A percentile compares a stretch with the other conserved stretches of the same genome.
These are phyloP conservation scores for Senecio squalidus DNA, from an alignment of 140 eudicot genomes.

Conservation along the genomic window DNA sequence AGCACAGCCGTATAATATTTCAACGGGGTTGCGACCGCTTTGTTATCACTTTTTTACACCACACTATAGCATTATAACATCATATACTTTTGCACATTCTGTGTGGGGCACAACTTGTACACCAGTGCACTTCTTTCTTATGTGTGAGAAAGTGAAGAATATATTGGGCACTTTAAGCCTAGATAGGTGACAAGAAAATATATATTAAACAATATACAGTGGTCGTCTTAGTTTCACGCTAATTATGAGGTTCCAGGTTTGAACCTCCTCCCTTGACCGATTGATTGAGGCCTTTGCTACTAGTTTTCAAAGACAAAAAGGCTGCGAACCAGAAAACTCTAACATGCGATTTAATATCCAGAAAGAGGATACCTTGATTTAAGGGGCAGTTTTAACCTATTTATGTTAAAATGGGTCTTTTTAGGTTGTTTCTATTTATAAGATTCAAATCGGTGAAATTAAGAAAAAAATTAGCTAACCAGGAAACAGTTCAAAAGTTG, in stretches of 20 bases:
- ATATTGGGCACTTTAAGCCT: neutral
- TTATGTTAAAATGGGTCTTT: neutral
- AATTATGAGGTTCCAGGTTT: neutral
- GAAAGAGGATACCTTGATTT: neutral
- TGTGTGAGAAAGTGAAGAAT: conserved; percentile 7
- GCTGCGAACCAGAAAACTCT: neutral
- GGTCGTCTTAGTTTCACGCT: neutral
- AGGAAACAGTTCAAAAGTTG: neutral
- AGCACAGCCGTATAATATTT: conserved; percentile 23
- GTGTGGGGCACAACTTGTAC: conserved; percentile 4
- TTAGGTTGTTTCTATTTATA: neutral
- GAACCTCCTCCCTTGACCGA: too few species aligned
- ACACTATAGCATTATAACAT: conserved; percentile 5
- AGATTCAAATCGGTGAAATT: neutral
- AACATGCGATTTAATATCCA: neutral
- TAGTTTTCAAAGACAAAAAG: neutral
- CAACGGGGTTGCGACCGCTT: conserved; percentile 3
- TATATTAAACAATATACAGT: neutral
- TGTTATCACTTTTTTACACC: conserved; percentile 3
- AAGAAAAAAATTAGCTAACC: neutral
- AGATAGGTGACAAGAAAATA: neutral
- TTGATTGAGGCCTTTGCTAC: neutral
- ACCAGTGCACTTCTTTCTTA: conserved; percentile 10
- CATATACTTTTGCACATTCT: conserved; percentile 17
- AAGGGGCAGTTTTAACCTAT: neutral